A percentile compares a stretch with the other conserved stretches of the same genome.
phyloP scores from a whole-genome alignment of 345 rosid species.

The Murraya koenigii region DNA sequence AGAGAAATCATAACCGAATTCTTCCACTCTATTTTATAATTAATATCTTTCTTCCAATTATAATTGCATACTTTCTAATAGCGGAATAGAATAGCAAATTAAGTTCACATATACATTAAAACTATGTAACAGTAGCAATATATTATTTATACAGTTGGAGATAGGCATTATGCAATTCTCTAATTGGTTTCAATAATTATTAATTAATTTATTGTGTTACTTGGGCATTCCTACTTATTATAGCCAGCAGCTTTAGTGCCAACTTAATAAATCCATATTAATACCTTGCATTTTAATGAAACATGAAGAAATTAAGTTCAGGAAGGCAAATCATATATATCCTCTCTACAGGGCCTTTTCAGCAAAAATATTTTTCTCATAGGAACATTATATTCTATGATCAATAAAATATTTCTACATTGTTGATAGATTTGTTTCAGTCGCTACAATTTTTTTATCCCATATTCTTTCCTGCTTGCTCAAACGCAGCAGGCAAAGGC shows the following conservation, averaged over 20 bases:
- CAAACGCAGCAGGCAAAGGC: too few species aligned
- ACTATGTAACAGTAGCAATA: not conserved
- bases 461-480: too few species aligned
- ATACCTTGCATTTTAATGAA: not conserved
- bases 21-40: not conserved
- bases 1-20: not conserved
- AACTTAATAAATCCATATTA: too few species aligned
- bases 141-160: not conserved
- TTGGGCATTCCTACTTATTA: not conserved
- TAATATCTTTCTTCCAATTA: not conserved
- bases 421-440: too few species aligned
- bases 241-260: not conserved
- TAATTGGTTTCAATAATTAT: too few species aligned
- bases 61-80: not conserved
- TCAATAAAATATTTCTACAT: too few species aligned
- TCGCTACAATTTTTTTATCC: too few species aligned
- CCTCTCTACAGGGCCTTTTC: too few species aligned
- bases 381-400: too few species aligned
- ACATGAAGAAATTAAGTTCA: too few species aligned
- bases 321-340: too few species aligned
- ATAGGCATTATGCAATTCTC: not conserved
- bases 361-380: too few species aligned
- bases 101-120: not conserved
- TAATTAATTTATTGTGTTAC: not conserved
- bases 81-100: not conserved